A percentile compares a stretch with the other conserved stretches of the same genome.
Evolutionary conservation across 176 grass and related monocot genomes (phyloP).

Genomic region (Tillandsia fasciculata): DNA sequence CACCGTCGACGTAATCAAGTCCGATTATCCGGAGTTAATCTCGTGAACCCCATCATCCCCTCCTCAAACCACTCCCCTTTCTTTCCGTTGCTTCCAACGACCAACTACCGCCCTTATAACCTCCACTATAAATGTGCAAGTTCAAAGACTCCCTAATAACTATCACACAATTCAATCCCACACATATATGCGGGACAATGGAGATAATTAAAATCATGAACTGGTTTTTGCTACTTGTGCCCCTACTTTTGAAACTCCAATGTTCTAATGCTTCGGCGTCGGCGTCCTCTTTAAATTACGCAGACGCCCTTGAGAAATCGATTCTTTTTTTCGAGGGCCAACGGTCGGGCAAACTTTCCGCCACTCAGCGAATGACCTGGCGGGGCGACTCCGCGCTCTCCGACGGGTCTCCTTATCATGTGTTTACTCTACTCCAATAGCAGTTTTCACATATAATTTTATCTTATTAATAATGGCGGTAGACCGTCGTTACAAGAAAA

Average conservation of each 20-base stretch:
- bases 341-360: conserved; percentile 70
- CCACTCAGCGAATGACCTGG: conserved; percentile 54
- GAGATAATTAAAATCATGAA: background rate
- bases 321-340: conserved; percentile 94
- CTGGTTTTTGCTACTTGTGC: too few relatives aligned
- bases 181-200: background rate
- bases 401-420: conserved; percentile 42
- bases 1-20: background rate
- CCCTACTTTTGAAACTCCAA: too few relatives aligned
- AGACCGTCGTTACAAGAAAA: too few relatives aligned
- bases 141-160: background rate
- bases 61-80: background rate
- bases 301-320: conserved; percentile 77
- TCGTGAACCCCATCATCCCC: background rate
- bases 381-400: conserved; percentile 58
- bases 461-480: background rate
- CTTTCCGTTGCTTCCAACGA: background rate
- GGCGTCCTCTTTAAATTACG: conserved; percentile 54
- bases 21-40: background rate
- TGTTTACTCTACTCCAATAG: background rate
- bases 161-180: background rate
- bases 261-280: too few relatives aligned
- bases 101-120: background rate
- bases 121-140: background rate
- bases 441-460: background rate